Evolutionary conservation across 768 basidiomycete genomes (phyloP).

Genomic region (Mycena pura): DNA sequence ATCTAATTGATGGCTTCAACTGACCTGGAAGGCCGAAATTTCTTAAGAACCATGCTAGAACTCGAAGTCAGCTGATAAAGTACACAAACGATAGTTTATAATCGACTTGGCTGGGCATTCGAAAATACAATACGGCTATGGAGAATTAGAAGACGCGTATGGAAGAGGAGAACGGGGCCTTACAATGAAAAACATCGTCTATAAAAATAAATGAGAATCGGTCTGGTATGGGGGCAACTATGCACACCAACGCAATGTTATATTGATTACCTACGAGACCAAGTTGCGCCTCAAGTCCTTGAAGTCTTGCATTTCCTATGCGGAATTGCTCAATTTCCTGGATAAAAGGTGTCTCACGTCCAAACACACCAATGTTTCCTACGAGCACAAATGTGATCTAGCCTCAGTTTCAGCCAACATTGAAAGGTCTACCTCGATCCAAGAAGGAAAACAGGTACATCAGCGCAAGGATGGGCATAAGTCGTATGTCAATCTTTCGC

Average conservation of each 20-base stretch:
- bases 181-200: constrained; percentile 79
- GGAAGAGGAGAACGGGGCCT: constrained; percentile 27
- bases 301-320: constrained; percentile 68
- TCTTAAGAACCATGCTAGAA: constrained; percentile 61
- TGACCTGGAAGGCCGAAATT: constrained; percentile 68
- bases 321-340: neutral
- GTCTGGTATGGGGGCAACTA: constrained; percentile 6
- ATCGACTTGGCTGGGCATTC: constrained; percentile 77
- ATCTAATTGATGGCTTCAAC: neutral
- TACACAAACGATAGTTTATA: neutral
- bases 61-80: constrained; percentile 9
- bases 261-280: constrained; percentile 64
- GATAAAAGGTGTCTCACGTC: neutral
- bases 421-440: constrained; percentile 58
- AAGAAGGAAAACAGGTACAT: constrained; percentile 72
- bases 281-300: constrained; percentile 64
- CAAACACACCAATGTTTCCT: constrained; percentile 63
- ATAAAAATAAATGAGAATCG: neutral
- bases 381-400: neutral
- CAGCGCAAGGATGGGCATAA: constrained; percentile 65
- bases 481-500: constrained; percentile 62
- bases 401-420: neutral
- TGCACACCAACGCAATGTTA: constrained; percentile 65
- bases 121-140: constrained; percentile 64
- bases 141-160: neutral